Base-by-base conservation (phyloP, 225 moss, liverwort and hornwort species). In the Physcomitrium patens region DNA sequence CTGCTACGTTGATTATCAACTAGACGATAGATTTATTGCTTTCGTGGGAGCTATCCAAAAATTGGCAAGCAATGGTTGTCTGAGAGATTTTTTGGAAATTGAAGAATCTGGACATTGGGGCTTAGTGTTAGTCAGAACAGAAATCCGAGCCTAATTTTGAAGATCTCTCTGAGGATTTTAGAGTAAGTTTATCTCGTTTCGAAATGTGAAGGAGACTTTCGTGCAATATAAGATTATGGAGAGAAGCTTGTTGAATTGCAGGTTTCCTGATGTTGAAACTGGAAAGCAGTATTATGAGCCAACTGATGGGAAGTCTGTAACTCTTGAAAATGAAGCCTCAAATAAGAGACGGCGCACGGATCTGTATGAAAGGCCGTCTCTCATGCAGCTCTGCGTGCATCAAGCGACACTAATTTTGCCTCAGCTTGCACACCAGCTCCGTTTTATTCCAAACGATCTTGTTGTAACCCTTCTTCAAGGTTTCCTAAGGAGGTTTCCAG, bases 341-440 rank as follows among this genome's bases (percentile, higher is more conserved):
- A 63, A 52, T 7, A 67, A 65, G 72, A 76, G 52, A 41, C 57
- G 50, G 42, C 62, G 44, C 6, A 7, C 8, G 3, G 44, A 8
- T 3, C 12, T 5, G 12, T 60, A 42, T 8, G 64, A 53, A 51
- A 76, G 77, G 60, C 83, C 85, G 31, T 78, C 89, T 17, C 73
- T 91, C 28, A 72, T 80, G 48, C 41, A 80, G 46, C 76, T 90
- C 48, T 86, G 92, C 65, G 66, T 83, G 70, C 72, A 57, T 18
- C 77, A 78, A 70, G 88, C 79, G 58, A 68, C 56, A 18, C 54
- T 54, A 14, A 44, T 51, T 43, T 43, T 92, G 61, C 42, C 80
- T 50, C 72, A 68, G 18, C n/a, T 75, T 12, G 79, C 86, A 19
- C 77, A 59, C 66, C 69, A 65, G 48, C 63, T 92, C 43, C 82